Conservation (phyloP, 1,284 basidiomycete genomes). For the Microbotryum intermedium region DNA sequence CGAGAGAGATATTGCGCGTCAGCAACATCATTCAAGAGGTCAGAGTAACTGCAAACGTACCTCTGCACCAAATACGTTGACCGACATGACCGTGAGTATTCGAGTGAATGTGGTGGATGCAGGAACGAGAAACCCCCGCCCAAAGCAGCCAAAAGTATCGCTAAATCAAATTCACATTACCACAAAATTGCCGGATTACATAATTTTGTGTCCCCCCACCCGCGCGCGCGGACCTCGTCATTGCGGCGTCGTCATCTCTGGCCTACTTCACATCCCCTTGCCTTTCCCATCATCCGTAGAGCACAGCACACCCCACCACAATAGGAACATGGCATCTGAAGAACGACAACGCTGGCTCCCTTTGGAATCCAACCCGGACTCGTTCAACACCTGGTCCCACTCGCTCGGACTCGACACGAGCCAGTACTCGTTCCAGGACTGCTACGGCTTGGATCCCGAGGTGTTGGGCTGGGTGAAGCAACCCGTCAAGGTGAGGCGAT, state of each 20-base stretch:
- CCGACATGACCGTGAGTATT: slow-evolving; percentile 7
- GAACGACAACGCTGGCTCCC: slow-evolving; percentile 25
- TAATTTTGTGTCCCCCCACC: not conserved
- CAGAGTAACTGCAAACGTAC: not conserved
- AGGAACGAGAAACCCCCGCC: no score
- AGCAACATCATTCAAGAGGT: not conserved
- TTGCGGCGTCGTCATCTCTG: not conserved
- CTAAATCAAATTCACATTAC: no score
- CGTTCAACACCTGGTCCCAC: slow-evolving; percentile 51
- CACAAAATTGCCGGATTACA: not conserved
- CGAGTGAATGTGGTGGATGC: no score
- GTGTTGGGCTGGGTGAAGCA: slow-evolving; percentile 40
- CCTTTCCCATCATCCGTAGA: no score
- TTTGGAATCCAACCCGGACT: slow-evolving; percentile 25
- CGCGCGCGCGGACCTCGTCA: not conserved
- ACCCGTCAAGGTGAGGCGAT: slow-evolving; percentile 13
- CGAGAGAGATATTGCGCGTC: no score
- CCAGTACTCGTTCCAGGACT: slow-evolving; percentile 60
- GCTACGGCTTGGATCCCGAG: slow-evolving; percentile 70
- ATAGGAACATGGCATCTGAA: slow-evolving; percentile 3
- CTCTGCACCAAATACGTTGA: slow-evolving; percentile 27
- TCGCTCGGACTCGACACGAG: slow-evolving; percentile 58
- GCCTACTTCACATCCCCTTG: no score
- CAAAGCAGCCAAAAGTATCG: no score
- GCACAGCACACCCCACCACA: not conserved